phyloP scores from a whole-genome alignment of 306 rosid genomes.

The Hippophae gyantsensis region DNA sequence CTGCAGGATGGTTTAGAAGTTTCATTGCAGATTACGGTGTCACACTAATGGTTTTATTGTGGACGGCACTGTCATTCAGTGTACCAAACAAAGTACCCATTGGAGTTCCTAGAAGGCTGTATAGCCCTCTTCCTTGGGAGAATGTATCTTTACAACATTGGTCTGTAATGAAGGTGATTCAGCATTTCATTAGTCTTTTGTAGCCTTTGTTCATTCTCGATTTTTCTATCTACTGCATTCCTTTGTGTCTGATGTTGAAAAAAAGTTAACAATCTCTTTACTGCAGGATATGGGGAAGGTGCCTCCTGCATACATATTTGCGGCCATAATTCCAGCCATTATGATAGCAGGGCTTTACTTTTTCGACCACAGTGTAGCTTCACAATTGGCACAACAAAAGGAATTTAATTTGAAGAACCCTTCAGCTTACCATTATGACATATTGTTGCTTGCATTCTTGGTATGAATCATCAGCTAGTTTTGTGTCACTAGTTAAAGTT shows the following conservation, averaged over 20 bases:
- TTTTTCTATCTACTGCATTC: not conserved
- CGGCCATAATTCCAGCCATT: not conserved
- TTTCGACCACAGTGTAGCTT: not conserved
- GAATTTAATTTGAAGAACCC: not conserved
- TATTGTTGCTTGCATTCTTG: not conserved
- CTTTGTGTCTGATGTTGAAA: not conserved
- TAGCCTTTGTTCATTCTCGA: not conserved
- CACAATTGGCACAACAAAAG: not conserved
- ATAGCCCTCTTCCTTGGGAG: slow-evolving; percentile 45
- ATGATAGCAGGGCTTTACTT: not conserved
- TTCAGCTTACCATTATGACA: not conserved
- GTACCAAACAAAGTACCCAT: slow-evolving; percentile 33
- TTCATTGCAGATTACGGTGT: slow-evolving; percentile 31
- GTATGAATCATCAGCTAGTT: not conserved
- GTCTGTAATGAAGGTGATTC: slow-evolving; percentile 40
- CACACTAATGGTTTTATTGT: slow-evolving; percentile 24
- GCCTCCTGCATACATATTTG: slow-evolving; percentile 13
- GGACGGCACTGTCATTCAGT: slow-evolving; percentile 39
- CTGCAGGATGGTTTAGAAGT: slow-evolving; percentile 36
- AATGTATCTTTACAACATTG: slow-evolving; percentile 37
- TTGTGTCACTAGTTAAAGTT: not conserved
- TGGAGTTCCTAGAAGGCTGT: slow-evolving; percentile 46
- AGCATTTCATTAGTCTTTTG: not conserved
- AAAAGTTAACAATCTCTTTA: not conserved
- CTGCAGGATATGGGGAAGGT: slow-evolving; percentile 47